Percentiles rank a stretch among this genome's conserved stretches.
These are phyloP conservation scores for Aspergillus heteromorphus DNA, from an alignment of 495 filamentous ascomycete species.

Conservation along the genomic window DNA sequence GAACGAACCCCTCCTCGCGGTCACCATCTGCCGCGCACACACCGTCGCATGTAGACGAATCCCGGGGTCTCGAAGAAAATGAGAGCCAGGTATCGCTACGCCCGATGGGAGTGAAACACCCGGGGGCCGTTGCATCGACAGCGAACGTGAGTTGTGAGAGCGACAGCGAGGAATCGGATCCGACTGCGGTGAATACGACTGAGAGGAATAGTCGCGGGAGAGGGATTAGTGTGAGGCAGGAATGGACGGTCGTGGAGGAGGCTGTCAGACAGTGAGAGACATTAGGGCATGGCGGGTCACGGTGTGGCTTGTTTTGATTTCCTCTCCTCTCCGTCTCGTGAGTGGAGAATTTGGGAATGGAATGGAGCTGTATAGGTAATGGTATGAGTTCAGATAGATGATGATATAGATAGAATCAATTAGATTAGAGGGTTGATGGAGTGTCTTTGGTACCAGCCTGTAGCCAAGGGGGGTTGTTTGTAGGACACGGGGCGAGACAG, in stretches of 20 bases:
- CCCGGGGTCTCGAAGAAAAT: conserved; percentile 6
- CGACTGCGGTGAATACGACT: background rate
- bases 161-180: conserved; percentile 2
- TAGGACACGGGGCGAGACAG: no score
- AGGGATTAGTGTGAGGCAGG: conserved; percentile 3
- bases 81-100: conserved; percentile 9
- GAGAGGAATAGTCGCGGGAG: background rate
- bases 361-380: no score
- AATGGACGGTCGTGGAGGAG: conserved; percentile 2
- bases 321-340: no score
- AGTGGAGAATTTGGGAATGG: no score
- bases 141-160: background rate
- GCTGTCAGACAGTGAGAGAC: no score
- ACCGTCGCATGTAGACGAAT: background rate
- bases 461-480: no score
- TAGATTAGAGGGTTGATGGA: no score
- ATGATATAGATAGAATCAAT: no score
- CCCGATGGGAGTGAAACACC: conserved; percentile 8
- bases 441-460: no score
- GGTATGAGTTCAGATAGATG: no score
- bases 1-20: background rate
- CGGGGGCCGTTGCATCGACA: background rate
- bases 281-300: background rate
- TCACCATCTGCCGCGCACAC: background rate
- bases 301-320: no score